phyloP scores from a whole-genome alignment of 1,284 basidiomycete species.

The Microstroma glucosiphilum region DNA sequence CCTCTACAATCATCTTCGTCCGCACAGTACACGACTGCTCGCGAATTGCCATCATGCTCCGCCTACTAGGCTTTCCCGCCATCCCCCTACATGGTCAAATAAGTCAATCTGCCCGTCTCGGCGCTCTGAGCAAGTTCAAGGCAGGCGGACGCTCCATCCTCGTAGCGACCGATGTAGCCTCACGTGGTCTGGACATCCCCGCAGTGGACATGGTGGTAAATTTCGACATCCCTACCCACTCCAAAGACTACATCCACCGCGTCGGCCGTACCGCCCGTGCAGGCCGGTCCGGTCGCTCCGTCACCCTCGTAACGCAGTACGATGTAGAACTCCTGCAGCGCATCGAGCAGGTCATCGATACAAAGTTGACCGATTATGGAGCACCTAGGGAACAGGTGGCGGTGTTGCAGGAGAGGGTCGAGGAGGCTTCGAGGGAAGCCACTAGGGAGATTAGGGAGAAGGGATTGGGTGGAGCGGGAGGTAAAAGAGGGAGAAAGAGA shows the following conservation, averaged over 20 bases:
- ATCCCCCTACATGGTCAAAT: slow-evolving; percentile 94
- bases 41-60: slow-evolving; percentile 78
- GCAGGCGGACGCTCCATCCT: slow-evolving; percentile 83
- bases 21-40: slow-evolving; percentile 91
- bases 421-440: slow-evolving; percentile 78
- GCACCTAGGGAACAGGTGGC: slow-evolving; percentile 86
- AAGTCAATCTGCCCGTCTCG: slow-evolving; percentile 84
- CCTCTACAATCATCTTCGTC: slow-evolving; percentile 93
- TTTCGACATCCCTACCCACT: slow-evolving; percentile 95
- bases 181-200: slow-evolving; percentile 85
- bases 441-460: slow-evolving; percentile 59
- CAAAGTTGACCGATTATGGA: slow-evolving; percentile 81
- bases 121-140: slow-evolving; percentile 94
- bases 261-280: slow-evolving; percentile 96
- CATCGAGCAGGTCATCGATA: slow-evolving; percentile 72
- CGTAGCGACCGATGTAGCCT: slow-evolving; percentile 96
- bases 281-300: slow-evolving; percentile 86
- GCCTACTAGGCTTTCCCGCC: slow-evolving; percentile 86
- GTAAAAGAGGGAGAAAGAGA: slow-evolving; percentile 40
- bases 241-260: slow-evolving; percentile 98
- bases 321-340: slow-evolving; percentile 94
- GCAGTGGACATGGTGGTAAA: slow-evolving; percentile 96
- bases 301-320: slow-evolving; percentile 96
- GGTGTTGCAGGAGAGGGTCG: slow-evolving; percentile 78
- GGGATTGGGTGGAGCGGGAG: slow-evolving; percentile 37